phyloP scores from a whole-genome alignment of 1,284 basidiomycete species.

The Papiliotrema laurentii region DNA sequence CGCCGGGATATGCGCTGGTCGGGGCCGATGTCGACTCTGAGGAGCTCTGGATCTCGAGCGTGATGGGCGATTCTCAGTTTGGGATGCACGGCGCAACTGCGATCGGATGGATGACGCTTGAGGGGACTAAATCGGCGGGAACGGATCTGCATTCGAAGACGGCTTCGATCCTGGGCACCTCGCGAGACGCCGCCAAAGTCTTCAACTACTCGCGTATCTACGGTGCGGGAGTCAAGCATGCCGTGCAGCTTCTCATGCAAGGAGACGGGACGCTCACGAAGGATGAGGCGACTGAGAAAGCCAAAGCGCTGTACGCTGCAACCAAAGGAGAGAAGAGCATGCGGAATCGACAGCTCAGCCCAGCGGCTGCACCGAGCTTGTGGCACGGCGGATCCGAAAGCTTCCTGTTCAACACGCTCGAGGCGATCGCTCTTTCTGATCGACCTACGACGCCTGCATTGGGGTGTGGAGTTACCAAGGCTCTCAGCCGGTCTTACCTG shows the following conservation, averaged over 20 bases:
- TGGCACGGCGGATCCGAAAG: conserved; percentile 98
- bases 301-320: conserved; percentile 80
- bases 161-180: conserved; percentile 86
- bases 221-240: conserved; percentile 93
- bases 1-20: conserved; percentile 88
- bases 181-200: conserved; percentile 93
- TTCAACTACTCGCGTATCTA: conserved; percentile 99
- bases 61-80: conserved; percentile 98
- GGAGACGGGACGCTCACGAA: conserved; percentile 74
- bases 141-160: conserved; percentile 98
- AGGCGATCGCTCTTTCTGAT: conserved; percentile 86
- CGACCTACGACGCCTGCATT: conserved; percentile 87
- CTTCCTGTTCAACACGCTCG: conserved; percentile 98
- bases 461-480: conserved; percentile 89
- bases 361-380: conserved; percentile 57
- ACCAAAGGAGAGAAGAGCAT: conserved; percentile 90
- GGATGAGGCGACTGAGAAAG: conserved; percentile 73
- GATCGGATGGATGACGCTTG: conserved; percentile 99
- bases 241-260: conserved; percentile 82
- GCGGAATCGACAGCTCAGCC: conserved; percentile 39
- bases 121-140: conserved; percentile 93
- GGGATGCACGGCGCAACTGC: conserved; percentile 95
- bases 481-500: conserved; percentile 82
- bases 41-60: conserved; percentile 98
- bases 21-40: conserved; percentile 99